Percentiles rank a stretch among this genome's conserved stretches.
Evolutionary conservation across 495 filamentous ascomycete genomes (phyloP).

Genomic region (Xylaria venustula): DNA sequence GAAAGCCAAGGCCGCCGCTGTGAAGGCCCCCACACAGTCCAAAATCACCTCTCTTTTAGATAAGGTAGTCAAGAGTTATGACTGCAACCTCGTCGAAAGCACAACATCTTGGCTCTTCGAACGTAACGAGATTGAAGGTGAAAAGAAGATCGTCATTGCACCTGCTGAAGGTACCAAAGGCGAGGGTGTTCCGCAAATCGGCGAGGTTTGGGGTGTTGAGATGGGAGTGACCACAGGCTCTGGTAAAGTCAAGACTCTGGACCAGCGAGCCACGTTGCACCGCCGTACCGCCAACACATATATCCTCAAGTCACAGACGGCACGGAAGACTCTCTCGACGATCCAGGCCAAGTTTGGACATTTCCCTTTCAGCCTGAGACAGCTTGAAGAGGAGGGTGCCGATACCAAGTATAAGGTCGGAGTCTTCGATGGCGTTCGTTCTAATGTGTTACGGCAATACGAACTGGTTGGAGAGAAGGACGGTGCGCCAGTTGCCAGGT

Average conservation of each 20-base stretch:
- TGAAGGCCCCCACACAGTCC: conserved; percentile 75
- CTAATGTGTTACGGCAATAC: conserved; percentile 88
- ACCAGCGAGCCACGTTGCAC: conserved; percentile 86
- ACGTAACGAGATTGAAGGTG: conserved; percentile 94
- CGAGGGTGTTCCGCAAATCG: conserved; percentile 85
- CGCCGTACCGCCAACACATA: conserved; percentile 89
- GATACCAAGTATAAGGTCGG: conserved; percentile 81
- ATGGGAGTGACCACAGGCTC: conserved; percentile 85
- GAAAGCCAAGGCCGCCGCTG: conserved; percentile 83
- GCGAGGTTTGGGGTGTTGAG: conserved; percentile 98
- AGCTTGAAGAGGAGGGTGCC: conserved; percentile 88
- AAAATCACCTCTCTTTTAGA: conserved; percentile 84
- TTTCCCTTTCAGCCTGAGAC: conserved; percentile 96
- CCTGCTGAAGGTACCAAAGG: conserved; percentile 85
- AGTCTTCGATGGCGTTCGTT: conserved; percentile 90
- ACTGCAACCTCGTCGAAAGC: conserved; percentile 91
- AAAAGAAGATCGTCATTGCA: conserved; percentile 95
- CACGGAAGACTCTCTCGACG: conserved; percentile 85
- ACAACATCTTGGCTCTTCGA: conserved; percentile 96
- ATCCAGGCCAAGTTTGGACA: conserved; percentile 93
- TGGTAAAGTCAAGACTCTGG: conserved; percentile 89
- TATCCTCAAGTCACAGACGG: conserved; percentile 86
- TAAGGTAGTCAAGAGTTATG: conserved; percentile 88
- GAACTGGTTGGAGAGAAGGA: conserved; percentile 95
- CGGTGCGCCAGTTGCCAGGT: conserved; percentile 72